These are phyloP conservation scores for Pyrenula aspistea DNA, from an alignment of 495 filamentous ascomycete genomes.

Conservation along the genomic window DNA sequence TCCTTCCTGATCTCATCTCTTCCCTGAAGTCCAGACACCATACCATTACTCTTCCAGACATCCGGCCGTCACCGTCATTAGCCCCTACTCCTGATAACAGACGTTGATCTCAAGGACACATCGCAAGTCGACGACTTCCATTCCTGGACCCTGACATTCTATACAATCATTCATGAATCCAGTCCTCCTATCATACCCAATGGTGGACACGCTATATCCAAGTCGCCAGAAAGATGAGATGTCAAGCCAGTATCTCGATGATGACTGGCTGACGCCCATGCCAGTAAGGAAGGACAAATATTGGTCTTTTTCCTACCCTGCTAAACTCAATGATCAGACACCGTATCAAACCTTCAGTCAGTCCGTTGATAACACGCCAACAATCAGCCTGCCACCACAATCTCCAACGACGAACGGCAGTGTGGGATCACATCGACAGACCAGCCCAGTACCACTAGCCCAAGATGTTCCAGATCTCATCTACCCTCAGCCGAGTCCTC, in stretches of 20 bases:
- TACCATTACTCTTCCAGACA: background rate
- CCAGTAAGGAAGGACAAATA: background rate
- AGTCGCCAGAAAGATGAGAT: background rate
- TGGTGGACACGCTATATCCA: background rate
- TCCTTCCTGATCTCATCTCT: background rate
- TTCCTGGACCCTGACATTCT: background rate
- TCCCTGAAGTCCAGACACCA: background rate
- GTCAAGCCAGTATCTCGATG: background rate
- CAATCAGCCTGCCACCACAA: background rate
- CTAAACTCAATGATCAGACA: background rate
- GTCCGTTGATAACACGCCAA: background rate
- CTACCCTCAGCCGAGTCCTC: background rate
- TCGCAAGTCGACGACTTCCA: background rate
- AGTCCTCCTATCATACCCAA: background rate
- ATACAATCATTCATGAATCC: background rate
- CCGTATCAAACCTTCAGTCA: background rate
- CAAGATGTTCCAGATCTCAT: conserved; percentile 1
- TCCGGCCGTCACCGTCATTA: background rate
- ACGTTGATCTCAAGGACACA: background rate
- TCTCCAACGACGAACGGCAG: background rate
- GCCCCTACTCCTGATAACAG: too few relatives aligned
- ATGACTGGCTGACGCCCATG: background rate
- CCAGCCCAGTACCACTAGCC: background rate
- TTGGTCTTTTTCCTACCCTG: background rate
- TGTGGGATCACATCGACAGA: background rate